These are phyloP conservation scores for Chrysosporium queenslandicum DNA, from an alignment of 2,329 filamentous ascomycete genomes.

Conservation along the genomic window DNA sequence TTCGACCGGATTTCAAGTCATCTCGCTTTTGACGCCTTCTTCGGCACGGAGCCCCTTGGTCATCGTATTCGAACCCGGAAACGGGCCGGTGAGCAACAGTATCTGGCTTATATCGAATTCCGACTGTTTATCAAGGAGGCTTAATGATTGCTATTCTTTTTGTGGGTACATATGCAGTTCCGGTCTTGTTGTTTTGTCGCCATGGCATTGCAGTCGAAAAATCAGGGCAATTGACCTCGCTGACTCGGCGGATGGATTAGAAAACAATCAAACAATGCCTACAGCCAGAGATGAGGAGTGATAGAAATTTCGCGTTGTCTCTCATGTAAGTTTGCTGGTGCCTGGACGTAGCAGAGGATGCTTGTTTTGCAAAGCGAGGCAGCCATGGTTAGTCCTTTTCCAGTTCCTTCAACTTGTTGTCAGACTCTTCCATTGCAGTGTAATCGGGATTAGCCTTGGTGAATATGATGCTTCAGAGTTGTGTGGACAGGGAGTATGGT, in stretches of 20 bases:
- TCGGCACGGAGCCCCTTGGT: neutral
- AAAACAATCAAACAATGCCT: neutral
- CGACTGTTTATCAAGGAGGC: constrained; percentile 19
- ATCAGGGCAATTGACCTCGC: constrained; percentile 4
- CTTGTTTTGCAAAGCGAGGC: neutral
- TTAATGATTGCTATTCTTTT: constrained; percentile 9
- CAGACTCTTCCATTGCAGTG: neutral
- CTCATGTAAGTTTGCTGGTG: constrained; percentile 16
- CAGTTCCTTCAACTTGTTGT: neutral
- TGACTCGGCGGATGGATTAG: constrained; percentile 10
- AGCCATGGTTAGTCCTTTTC: constrained; percentile 13
- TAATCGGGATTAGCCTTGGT: neutral
- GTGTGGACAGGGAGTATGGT: neutral
- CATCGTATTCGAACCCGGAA: neutral
- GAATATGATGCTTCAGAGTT: neutral
- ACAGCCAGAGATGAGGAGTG: constrained; percentile 2
- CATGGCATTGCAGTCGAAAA: constrained; percentile 4
- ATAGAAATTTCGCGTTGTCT: constrained; percentile 8
- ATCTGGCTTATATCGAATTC: constrained; percentile 22
- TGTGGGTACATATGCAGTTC: constrained; percentile 10
- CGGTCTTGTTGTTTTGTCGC: constrained; percentile 8
- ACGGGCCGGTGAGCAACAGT: neutral
- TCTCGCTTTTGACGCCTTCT: neutral
- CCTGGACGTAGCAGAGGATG: neutral
- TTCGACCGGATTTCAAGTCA: constrained; percentile 1